Conservation (phyloP, 2,329 filamentous ascomycete genomes). For the Diaporthe ampelina region DNA sequence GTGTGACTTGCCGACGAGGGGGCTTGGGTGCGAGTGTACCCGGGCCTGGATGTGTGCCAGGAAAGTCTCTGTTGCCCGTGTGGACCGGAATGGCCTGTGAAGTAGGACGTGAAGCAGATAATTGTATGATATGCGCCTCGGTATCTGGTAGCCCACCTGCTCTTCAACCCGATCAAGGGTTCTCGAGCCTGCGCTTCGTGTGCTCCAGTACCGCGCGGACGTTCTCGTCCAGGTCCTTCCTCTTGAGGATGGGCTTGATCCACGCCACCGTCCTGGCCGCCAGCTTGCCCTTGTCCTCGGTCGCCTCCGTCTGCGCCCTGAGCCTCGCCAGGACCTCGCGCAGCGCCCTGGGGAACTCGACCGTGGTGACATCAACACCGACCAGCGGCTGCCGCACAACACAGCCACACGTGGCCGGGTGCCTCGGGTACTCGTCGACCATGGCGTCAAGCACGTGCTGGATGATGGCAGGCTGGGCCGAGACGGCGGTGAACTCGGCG, state of each 20-base stretch:
- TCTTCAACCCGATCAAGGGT: slow-evolving; percentile 33
- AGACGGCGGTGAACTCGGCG: slow-evolving; percentile 75
- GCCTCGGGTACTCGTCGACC: slow-evolving; percentile 69
- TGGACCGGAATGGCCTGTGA: background rate
- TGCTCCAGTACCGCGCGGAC: slow-evolving; percentile 69
- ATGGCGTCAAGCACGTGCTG: slow-evolving; percentile 80
- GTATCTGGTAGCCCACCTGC: no score
- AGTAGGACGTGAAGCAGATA: no score
- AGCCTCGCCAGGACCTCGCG: slow-evolving; percentile 75
- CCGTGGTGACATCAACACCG: slow-evolving; percentile 72
- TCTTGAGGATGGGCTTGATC: slow-evolving; percentile 66
- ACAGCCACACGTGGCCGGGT: slow-evolving; percentile 77
- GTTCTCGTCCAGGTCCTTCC: slow-evolving; percentile 66
- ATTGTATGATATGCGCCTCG: background rate
- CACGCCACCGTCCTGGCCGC: slow-evolving; percentile 65
- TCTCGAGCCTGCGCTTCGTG: slow-evolving; percentile 57
- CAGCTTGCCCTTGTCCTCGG: slow-evolving; percentile 61
- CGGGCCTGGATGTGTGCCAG: background rate
- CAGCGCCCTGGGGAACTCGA: slow-evolving; percentile 81
- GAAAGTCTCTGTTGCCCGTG: background rate
- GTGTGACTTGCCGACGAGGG: background rate
- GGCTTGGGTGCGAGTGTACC: no score
- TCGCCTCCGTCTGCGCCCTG: slow-evolving; percentile 62
- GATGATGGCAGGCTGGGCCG: slow-evolving; percentile 75
- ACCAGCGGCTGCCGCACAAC: slow-evolving; percentile 79